Conservation (phyloP, 805 yeast species). For the Candida xyloterini region DNA sequence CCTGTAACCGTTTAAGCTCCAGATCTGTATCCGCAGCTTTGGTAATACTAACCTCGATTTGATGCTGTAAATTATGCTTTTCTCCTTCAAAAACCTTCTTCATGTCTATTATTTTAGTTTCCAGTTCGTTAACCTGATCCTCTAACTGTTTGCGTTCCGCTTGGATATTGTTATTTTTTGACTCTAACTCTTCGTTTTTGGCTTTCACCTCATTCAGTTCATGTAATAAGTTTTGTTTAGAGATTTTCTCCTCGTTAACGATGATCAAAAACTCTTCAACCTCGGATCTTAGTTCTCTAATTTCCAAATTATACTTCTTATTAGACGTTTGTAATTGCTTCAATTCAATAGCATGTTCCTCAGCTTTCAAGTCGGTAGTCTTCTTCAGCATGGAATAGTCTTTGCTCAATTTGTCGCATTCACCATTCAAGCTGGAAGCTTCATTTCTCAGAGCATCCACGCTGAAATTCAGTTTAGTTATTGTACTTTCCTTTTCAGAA, state of each 20-base stretch:
- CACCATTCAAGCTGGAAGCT: constrained; percentile 44
- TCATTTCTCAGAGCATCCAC: constrained; percentile 30
- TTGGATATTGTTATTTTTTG: constrained; percentile 30
- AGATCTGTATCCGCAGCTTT: constrained; percentile 24
- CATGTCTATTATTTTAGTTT: constrained; percentile 7
- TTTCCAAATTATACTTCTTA: constrained; percentile 39
- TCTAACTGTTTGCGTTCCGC: constrained; percentile 24
- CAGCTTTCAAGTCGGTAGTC: constrained; percentile 36
- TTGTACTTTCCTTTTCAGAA: constrained; percentile 32
- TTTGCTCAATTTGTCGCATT: constrained; percentile 49
- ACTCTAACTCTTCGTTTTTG: constrained; percentile 19
- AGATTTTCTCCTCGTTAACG: constrained; percentile 39
- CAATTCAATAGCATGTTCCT: constrained; percentile 39
- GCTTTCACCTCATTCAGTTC: constrained; percentile 37
- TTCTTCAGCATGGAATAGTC: constrained; percentile 39
- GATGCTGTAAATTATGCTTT: constrained; percentile 23
- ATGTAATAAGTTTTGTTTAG: constrained; percentile 44
- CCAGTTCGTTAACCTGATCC: constrained; percentile 18
- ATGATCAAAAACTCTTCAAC: constrained; percentile 35
- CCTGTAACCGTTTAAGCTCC: constrained; percentile 10
- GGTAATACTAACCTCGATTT: constrained; percentile 21
- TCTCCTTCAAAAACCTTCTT: constrained; percentile 22
- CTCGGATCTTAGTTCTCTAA: constrained; percentile 35
- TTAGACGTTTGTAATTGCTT: constrained; percentile 40
- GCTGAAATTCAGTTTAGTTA: constrained; percentile 21